phyloP scores from a whole-genome alignment of 371 early-diverging fungal species.

The Nematocida ausubeli region DNA sequence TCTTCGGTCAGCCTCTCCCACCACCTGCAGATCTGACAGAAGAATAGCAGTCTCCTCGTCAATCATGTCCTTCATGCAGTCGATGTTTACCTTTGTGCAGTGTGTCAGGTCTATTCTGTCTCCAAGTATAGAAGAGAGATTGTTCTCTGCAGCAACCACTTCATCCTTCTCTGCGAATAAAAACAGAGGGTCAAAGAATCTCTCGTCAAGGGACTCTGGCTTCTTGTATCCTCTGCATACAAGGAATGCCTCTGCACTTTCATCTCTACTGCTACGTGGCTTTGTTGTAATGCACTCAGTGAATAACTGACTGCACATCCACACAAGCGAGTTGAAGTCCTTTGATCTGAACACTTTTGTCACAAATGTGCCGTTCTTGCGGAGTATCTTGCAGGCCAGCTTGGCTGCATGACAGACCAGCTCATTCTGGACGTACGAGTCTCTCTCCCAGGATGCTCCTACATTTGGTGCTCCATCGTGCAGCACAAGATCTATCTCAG shows the following conservation, averaged over 20 bases:
- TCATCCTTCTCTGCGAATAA: constrained; percentile 74
- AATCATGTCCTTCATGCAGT: constrained; percentile 70
- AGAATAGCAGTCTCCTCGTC: constrained; percentile 66
- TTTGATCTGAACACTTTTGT: constrained; percentile 97
- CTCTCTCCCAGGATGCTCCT: constrained; percentile 91
- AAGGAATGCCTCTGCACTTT: constrained; percentile 99
- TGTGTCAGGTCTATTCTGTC: constrained; percentile 3
- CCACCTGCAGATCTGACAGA: constrained; percentile 57
- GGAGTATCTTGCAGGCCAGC: constrained; percentile 86
- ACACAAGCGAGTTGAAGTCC: constrained; percentile 93
- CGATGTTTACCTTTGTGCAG: constrained; percentile 35
- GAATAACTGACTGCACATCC: constrained; percentile 95
- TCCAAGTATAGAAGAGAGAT: constrained; percentile 28
- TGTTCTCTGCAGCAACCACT: not conserved
- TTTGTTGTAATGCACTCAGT: constrained; percentile 94
- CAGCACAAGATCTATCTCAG: constrained; percentile 83
- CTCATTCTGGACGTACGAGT: constrained; percentile 94
- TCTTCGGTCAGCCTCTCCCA: constrained; percentile 67
- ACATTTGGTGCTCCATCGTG: constrained; percentile 99
- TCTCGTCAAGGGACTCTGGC: constrained; percentile 86
- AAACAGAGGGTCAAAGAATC: constrained; percentile 81
- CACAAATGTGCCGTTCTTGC: constrained; percentile 89
- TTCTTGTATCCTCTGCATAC: constrained; percentile 84
- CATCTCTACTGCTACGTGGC: constrained; percentile 93
- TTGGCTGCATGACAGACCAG: constrained; percentile 85